Base-by-base conservation (phyloP, 2,329 filamentous ascomycete genomes). In the Hortaea sp. region DNA sequence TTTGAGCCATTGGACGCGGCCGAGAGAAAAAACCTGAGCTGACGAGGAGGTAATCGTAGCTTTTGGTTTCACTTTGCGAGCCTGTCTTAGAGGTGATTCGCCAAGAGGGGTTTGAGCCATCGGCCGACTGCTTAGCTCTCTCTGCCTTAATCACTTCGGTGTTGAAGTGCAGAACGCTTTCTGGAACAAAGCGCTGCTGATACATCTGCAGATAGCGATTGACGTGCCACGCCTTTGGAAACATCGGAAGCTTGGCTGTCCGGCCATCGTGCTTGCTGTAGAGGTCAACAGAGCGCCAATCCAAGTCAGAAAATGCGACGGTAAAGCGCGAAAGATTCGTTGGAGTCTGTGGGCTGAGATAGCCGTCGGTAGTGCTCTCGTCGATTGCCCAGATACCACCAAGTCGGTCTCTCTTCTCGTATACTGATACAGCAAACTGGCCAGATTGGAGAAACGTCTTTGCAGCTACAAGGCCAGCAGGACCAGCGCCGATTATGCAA, bases 301-400 rank as follows among this genome's bases (percentile, higher is more conserved):
- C 76, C 32, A 87, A 63, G 60, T 90, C 87, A 1, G 68, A 63
- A 52, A 73, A 72, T 5, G 61, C 61, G 52, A 92, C 79, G 0
- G 85, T 87, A 63, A 88, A 86, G 40, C 76, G 77, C 66, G 84
- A 88, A 57, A 89, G 78, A 61, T 94, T 94, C 4, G 78, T 78
- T 11, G 77, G 71, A 56, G 70, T 72, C 4, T 66, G 53, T 5
- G 68, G 65, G 72, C 85, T 84, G 44, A 84, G 73, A 6, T 82
- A 83, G 51, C 84, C 78, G 32, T 45, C 46, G 11, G 46, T 39
- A 5, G 54, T 52, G 6, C 47, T 20, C 38, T 59, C 57, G 11
- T 58, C 53, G 9, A 63, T 55, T 3, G 83, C 82, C 87, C 87
- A 94, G n/a, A 92, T 75, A 0, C 87, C 87, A 7, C 86, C 87